phyloP scores from a whole-genome alignment of 2,329 filamentous ascomycete genomes.

The Botryotinia calthae region DNA sequence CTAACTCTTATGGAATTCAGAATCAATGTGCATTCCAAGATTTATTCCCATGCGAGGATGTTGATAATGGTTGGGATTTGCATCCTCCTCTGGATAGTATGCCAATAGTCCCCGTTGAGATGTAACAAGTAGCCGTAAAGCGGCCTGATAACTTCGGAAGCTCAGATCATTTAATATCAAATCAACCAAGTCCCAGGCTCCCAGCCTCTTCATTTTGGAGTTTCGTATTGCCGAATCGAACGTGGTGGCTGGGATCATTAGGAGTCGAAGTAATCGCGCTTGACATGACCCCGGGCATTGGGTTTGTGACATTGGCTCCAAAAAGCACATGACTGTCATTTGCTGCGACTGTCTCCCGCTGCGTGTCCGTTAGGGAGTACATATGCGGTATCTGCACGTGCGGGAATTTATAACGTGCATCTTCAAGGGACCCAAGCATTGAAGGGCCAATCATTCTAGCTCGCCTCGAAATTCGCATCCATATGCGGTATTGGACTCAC shows the following conservation, averaged over 20 bases:
- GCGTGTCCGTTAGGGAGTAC: constrained; percentile 28
- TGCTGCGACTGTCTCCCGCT: constrained; percentile 23
- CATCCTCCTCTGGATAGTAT: constrained; percentile 9
- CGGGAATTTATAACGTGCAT: constrained; percentile 27
- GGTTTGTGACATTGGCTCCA: constrained; percentile 14
- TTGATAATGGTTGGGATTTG: background rate
- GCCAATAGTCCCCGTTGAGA: background rate
- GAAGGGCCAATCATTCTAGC: constrained; percentile 27
- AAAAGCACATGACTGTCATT: constrained; percentile 30
- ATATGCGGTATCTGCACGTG: constrained; percentile 28
- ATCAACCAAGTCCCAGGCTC: constrained; percentile 1
- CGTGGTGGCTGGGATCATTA: constrained; percentile 9
- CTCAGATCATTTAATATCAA: background rate
- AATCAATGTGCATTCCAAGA: background rate
- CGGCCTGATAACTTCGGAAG: background rate
- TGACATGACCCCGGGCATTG: background rate
- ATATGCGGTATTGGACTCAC: constrained; percentile 15
- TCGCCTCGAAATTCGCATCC: constrained; percentile 22
- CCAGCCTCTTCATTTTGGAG: constrained; percentile 16
- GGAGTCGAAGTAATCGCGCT: background rate
- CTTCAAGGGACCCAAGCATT: constrained; percentile 21
- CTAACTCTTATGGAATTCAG: background rate
- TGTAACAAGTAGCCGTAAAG: constrained; percentile 13
- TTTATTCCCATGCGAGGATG: background rate
- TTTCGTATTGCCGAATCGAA: background rate